These are phyloP conservation scores for Lactarius pseudohatsudake DNA, from an alignment of 768 basidiomycete species.

Conservation along the genomic window DNA sequence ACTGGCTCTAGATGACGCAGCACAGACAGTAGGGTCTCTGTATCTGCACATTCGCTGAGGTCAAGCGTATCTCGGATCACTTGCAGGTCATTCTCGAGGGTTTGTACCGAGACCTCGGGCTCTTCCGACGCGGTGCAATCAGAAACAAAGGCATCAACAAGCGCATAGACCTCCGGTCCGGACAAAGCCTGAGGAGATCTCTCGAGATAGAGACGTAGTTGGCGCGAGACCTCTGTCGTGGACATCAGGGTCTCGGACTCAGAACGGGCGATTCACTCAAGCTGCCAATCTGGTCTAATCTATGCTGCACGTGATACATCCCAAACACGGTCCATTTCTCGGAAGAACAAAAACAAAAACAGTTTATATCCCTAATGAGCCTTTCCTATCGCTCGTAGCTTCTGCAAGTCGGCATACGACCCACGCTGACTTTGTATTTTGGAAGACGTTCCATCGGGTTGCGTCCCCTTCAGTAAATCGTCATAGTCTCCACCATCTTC, in stretches of 20 bases:
- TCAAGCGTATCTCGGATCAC: conserved; percentile 59
- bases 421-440: conserved; percentile 51
- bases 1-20: conserved; percentile 62
- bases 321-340: neutral
- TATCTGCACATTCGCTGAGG: conserved; percentile 59
- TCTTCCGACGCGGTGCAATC: conserved; percentile 51
- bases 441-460: conserved; percentile 8
- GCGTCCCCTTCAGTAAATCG: conserved; percentile 59
- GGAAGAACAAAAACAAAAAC: neutral
- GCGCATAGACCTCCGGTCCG: conserved; percentile 48
- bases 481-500: conserved; percentile 92
- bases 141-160: conserved; percentile 56
- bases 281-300: neutral
- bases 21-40: conserved; percentile 65
- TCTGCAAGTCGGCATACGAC: conserved; percentile 80
- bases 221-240: conserved; percentile 45
- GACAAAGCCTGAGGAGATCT: conserved; percentile 50
- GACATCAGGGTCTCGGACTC: conserved; percentile 32
- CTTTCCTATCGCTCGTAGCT: conserved; percentile 43
- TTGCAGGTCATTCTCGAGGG: conserved; percentile 69
- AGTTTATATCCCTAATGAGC: neutral
- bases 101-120: conserved; percentile 43
- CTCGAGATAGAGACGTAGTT: conserved; percentile 59
- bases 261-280: neutral
- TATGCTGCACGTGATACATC: conserved; percentile 2